Percentiles rank a stretch among this genome's conserved stretches.
Evolutionary conservation across 257 asterid species (phyloP).

Genomic region (Solanum stenotomum): DNA sequence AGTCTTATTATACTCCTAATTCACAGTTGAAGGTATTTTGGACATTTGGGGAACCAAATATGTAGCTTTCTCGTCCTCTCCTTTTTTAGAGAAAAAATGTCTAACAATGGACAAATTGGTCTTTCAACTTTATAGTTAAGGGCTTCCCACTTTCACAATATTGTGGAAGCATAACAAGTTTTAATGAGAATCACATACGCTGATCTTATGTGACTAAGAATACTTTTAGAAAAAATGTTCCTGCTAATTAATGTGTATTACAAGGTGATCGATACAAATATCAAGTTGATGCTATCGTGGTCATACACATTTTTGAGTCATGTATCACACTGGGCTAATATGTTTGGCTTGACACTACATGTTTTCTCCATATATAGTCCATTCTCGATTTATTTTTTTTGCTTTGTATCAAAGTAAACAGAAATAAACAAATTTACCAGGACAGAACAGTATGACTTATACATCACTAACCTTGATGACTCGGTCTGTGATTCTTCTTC

Average conservation of each 20-base stretch:
- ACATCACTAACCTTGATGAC: constrained; percentile 17
- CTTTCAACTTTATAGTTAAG: background rate
- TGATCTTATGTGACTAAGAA: background rate
- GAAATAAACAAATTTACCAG: background rate
- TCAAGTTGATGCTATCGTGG: background rate
- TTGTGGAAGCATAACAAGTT: background rate
- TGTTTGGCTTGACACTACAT: background rate
- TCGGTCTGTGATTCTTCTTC: constrained; percentile 37
- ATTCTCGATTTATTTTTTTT: background rate
- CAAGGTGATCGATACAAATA: background rate
- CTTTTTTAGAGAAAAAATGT: background rate
- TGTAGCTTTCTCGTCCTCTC: background rate
- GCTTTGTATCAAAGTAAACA: background rate
- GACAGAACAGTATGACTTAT: background rate
- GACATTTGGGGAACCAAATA: background rate
- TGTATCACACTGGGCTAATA: background rate
- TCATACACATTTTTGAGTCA: background rate
- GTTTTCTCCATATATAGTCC: background rate
- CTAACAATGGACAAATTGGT: background rate
- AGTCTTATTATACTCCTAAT: background rate
- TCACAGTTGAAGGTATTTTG: background rate
- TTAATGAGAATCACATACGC: background rate
- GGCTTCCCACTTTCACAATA: background rate
- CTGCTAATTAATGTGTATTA: background rate
- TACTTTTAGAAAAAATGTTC: background rate